Evolutionary conservation across 2,329 filamentous ascomycete species (phyloP).

Genomic region (Sporothrix luriei): DNA sequence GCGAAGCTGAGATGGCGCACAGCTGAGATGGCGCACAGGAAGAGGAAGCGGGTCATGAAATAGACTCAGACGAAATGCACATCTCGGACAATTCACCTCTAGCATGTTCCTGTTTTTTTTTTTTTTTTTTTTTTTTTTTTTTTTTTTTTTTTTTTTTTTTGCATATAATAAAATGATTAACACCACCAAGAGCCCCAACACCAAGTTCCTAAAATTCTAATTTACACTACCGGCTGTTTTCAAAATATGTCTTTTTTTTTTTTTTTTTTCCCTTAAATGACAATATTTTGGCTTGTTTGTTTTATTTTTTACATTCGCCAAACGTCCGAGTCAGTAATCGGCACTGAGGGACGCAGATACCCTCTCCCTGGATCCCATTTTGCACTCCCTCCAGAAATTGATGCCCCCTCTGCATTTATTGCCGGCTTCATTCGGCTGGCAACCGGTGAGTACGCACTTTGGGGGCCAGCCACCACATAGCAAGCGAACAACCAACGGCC

Average conservation of each 20-base stretch:
- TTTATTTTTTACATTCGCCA: too few relatives aligned
- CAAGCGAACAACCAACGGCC: background rate
- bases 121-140: background rate
- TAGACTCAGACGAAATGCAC: background rate
- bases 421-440: too few relatives aligned
- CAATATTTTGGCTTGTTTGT: too few relatives aligned
- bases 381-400: background rate
- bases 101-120: background rate
- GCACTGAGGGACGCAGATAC: background rate
- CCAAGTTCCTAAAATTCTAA: too few relatives aligned
- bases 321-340: too few relatives aligned
- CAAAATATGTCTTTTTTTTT: too few relatives aligned
- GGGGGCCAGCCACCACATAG: conserved; percentile 2
- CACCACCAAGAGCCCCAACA: too few relatives aligned
- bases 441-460: conserved; percentile 15
- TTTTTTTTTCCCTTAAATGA: too few relatives aligned
- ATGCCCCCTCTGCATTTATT: background rate
- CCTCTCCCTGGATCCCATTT: background rate
- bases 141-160: too few relatives aligned
- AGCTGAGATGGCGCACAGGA: background rate
- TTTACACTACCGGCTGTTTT: too few relatives aligned
- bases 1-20: background rate
- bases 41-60: background rate
- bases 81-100: background rate
- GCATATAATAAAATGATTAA: too few relatives aligned